Conservation (phyloP, 2,329 filamentous ascomycete genomes). For the Botrytis pseudocinerea region DNA sequence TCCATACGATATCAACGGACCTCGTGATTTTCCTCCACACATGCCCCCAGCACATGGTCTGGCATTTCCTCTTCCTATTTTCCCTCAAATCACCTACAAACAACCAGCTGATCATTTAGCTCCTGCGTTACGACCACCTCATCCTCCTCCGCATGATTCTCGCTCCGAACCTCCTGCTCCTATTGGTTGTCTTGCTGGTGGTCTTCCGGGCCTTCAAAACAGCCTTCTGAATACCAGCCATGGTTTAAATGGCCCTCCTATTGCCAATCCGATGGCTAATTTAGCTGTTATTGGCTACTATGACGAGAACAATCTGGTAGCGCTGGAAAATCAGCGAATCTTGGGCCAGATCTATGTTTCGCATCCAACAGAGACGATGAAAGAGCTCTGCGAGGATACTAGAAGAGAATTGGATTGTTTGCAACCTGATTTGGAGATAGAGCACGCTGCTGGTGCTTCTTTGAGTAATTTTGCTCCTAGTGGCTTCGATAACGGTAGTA, state of each 20-base stretch:
- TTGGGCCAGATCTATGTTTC: not conserved
- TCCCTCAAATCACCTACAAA: not conserved
- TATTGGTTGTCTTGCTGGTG: not conserved
- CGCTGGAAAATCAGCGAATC: not conserved
- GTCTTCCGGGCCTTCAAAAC: not conserved
- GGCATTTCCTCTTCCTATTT: not conserved
- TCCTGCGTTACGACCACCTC: not conserved
- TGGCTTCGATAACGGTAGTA: fast-evolving
- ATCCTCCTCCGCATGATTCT: not conserved
- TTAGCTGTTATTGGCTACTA: not conserved
- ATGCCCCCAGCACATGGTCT: fast-evolving
- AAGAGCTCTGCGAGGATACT: not conserved
- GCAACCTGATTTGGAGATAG: not conserved
- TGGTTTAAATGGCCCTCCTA: not conserved
- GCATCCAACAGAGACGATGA: not conserved
- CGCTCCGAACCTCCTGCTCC: not conserved
- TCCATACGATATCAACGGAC: conserved; percentile 4
- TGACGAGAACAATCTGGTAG: not conserved
- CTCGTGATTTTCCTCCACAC: not conserved
- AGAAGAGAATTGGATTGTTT: not conserved
- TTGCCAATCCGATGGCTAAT: not conserved
- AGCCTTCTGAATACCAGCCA: not conserved
- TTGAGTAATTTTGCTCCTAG: not conserved
- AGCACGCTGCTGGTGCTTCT: not conserved
- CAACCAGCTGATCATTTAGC: too few species aligned